These are phyloP conservation scores for Bimuria novae-zelandiae DNA, from an alignment of 2,329 filamentous ascomycete genomes.

Conservation along the genomic window DNA sequence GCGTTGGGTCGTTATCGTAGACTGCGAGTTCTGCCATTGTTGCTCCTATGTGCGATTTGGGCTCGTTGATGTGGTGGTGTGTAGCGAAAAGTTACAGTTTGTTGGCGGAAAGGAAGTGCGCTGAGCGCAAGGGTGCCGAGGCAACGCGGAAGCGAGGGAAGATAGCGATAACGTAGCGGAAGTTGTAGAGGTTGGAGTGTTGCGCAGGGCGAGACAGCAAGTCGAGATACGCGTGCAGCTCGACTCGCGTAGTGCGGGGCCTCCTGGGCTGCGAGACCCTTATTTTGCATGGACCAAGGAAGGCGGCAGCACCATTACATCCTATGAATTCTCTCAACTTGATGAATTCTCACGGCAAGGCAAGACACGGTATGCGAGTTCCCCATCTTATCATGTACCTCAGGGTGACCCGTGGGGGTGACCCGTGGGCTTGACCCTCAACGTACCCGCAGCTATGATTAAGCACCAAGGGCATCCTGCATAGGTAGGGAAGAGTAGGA, in stretches of 20 bases:
- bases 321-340: too few species aligned
- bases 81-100: neutral
- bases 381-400: too few species aligned
- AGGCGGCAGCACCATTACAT: neutral
- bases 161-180: neutral
- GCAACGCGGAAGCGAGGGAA: neutral
- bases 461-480: too few species aligned
- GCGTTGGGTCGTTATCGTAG: constrained; percentile 55
- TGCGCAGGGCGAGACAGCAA: constrained; percentile 3
- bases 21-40: constrained; percentile 47
- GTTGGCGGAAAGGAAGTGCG: constrained; percentile 3
- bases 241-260: constrained; percentile 11
- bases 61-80: neutral
- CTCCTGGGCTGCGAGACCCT: neutral
- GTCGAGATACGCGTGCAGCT: constrained; percentile 8
- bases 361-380: too few species aligned
- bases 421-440: too few species aligned
- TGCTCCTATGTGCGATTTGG: neutral
- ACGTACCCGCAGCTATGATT: too few species aligned
- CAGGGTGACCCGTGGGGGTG: too few species aligned
- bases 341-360: too few species aligned
- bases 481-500: too few species aligned
- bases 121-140: neutral
- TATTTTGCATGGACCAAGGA: neutral
- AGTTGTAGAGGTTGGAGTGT: neutral